These are phyloP conservation scores for Polyporus tsugae DNA, from an alignment of 1,284 basidiomycete genomes.

Conservation along the genomic window DNA sequence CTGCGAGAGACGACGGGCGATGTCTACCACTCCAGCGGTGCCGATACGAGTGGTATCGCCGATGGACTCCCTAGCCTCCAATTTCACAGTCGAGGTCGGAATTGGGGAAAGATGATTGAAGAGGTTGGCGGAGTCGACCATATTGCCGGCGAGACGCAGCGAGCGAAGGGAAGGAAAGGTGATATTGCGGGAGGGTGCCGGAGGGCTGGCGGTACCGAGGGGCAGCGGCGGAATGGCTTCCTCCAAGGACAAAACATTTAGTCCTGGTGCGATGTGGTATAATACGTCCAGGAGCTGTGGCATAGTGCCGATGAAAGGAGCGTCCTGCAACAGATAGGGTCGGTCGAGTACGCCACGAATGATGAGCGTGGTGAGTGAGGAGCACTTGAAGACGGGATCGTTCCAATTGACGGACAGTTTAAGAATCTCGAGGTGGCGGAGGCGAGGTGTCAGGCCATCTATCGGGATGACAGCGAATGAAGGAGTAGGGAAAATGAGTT, in stretches of 20 bases:
- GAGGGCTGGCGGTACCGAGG: not conserved
- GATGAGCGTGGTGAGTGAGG: not conserved
- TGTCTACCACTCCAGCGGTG: not conserved
- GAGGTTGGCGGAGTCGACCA: not conserved
- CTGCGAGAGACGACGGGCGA: constrained; percentile 1
- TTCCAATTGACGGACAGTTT: not conserved
- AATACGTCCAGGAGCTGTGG: not conserved
- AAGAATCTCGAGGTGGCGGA: constrained; percentile 3
- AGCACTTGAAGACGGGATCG: not conserved
- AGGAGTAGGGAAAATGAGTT: not conserved
- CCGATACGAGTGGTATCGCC: not conserved
- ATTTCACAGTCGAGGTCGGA: not conserved
- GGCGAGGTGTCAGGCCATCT: not conserved
- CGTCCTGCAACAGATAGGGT: not conserved
- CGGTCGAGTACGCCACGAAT: not conserved
- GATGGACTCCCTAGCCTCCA: not conserved
- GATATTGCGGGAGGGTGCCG: not conserved
- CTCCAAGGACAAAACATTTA: not conserved
- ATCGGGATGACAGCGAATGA: not conserved
- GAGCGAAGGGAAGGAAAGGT: not conserved
- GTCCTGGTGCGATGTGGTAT: not conserved
- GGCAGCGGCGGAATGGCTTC: not conserved
- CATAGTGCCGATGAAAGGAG: not conserved
- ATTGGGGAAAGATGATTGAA: not conserved
- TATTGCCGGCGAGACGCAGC: not conserved